These are phyloP conservation scores for Tuber borchii DNA, from an alignment of 495 filamentous ascomycete species.

Conservation along the genomic window DNA sequence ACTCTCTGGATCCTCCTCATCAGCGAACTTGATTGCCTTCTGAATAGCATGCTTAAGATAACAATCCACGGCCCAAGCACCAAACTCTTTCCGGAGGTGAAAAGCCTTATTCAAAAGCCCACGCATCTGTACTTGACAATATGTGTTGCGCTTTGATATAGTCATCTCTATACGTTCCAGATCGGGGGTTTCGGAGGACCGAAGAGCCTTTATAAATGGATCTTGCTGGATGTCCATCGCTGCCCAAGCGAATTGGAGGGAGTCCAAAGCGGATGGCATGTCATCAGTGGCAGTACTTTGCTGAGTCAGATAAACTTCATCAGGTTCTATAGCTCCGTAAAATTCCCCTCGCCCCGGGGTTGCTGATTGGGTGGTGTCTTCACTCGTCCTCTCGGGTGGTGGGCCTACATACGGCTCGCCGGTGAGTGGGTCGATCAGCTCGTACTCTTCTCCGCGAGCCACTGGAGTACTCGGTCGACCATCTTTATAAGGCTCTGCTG, in stretches of 20 bases:
- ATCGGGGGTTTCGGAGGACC: constrained; percentile 42
- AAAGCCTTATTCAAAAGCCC: constrained; percentile 49
- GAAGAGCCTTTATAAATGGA: constrained; percentile 59
- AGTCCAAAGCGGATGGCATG: constrained; percentile 18
- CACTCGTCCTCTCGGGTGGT: neutral
- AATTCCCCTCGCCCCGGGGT: neutral
- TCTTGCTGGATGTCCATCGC: constrained; percentile 60
- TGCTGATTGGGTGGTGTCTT: neutral
- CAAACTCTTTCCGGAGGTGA: constrained; percentile 60
- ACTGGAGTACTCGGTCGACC: neutral
- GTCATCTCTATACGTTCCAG: constrained; percentile 46
- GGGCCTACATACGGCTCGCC: constrained; percentile 8
- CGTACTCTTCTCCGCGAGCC: constrained; percentile 19
- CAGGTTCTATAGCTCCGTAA: neutral
- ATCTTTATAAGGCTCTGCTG: constrained; percentile 20
- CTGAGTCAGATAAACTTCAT: neutral
- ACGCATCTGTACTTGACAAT: constrained; percentile 58
- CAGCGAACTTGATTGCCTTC: constrained; percentile 45
- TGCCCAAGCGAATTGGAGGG: constrained; percentile 41
- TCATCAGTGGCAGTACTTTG: neutral
- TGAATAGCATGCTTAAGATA: constrained; percentile 58
- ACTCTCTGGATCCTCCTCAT: constrained; percentile 35
- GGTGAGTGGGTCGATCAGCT: constrained; percentile 32
- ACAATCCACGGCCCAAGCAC: constrained; percentile 64
- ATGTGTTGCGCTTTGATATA: constrained; percentile 54